These are phyloP conservation scores for Dioszegia crocea DNA, from an alignment of 768 basidiomycete species.

Conservation along the genomic window DNA sequence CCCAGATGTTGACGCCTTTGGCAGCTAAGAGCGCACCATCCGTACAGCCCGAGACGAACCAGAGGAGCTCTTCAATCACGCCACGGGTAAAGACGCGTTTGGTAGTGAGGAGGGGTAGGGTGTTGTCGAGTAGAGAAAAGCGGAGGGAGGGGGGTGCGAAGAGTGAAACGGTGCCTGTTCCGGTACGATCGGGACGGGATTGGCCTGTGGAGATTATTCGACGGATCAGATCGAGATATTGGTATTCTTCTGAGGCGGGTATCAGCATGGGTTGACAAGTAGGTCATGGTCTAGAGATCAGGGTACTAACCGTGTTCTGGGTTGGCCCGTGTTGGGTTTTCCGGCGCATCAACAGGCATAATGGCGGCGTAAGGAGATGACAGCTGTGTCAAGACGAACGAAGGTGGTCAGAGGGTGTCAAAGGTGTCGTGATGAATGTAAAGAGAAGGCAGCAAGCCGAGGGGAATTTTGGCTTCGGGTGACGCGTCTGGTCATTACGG, in stretches of 20 bases:
- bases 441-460: no score
- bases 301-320: slow-evolving; percentile 17
- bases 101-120: slow-evolving; percentile 86
- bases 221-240: slow-evolving; percentile 80
- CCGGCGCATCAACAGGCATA: slow-evolving; percentile 11
- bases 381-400: no score
- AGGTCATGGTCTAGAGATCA: not conserved
- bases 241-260: slow-evolving; percentile 64
- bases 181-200: slow-evolving; percentile 80
- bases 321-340: slow-evolving; percentile 2
- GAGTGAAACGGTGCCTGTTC: slow-evolving; percentile 85
- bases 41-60: slow-evolving; percentile 84
- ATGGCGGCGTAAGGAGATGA: no score
- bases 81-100: slow-evolving; percentile 90
- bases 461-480: not conserved
- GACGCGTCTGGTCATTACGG: no score
- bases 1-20: slow-evolving; percentile 94
- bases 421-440: no score
- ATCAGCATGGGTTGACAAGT: not conserved
- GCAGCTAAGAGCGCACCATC: slow-evolving; percentile 70
- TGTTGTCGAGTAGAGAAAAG: slow-evolving; percentile 68
- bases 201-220: slow-evolving; percentile 73
- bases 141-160: slow-evolving; percentile 88
- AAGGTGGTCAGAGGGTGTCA: no score
- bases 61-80: slow-evolving; percentile 87